Evolutionary conservation across 306 rosid genomes (phyloP).

Genomic region (Castanospermum australe): DNA sequence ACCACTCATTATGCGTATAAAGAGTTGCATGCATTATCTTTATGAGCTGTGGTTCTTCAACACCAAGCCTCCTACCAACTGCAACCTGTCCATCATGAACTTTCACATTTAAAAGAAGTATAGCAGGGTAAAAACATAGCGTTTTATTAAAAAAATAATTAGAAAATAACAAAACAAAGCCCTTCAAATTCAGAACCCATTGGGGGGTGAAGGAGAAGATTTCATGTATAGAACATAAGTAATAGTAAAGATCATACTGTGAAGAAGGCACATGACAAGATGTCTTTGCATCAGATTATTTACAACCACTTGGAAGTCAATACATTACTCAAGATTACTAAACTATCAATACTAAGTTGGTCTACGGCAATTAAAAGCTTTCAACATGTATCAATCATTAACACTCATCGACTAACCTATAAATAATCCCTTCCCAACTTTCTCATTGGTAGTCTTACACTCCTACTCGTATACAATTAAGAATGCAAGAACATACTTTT

Average conservation of each 20-base stretch:
- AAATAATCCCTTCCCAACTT: not conserved
- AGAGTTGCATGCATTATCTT: conserved; percentile 86
- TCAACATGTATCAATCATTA: not conserved
- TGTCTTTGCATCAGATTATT: not conserved
- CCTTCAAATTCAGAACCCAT: no score
- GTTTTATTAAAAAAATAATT: not conserved
- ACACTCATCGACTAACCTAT: not conserved
- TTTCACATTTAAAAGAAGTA: conserved; percentile 10
- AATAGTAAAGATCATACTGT: not conserved
- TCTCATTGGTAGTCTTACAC: not conserved
- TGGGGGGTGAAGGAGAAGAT: no score
- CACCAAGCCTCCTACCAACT: conserved; percentile 85
- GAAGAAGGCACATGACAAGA: not conserved
- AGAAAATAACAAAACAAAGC: not conserved
- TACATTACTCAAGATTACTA: not conserved
- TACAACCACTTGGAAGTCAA: not conserved
- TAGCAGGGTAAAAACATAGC: not conserved
- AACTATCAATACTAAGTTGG: not conserved
- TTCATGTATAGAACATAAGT: not conserved
- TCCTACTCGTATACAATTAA: not conserved
- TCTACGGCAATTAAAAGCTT: not conserved
- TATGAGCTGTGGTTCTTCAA: conserved; percentile 95
- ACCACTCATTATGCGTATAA: conserved; percentile 90
- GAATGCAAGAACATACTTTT: not conserved
- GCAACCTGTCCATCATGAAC: conserved; percentile 61